Evolutionary conservation across 2,329 filamentous ascomycete species (phyloP).

Genomic region (Elsinoe arachidis): DNA sequence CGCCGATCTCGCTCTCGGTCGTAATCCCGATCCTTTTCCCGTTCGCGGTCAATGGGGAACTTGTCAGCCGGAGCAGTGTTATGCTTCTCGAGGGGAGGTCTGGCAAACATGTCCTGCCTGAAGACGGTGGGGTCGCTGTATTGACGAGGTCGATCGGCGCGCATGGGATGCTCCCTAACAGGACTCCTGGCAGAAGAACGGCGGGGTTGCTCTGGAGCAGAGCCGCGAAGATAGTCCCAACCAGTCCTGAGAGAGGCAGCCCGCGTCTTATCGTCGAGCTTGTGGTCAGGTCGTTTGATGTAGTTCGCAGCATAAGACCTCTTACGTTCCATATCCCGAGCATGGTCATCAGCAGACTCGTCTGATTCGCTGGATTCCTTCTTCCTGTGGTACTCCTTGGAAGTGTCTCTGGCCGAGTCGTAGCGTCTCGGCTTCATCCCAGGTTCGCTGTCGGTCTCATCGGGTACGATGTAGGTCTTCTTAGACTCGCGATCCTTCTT

Average conservation of each 20-base stretch:
- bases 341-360: constrained; percentile 14
- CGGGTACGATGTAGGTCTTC: constrained; percentile 28
- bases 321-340: constrained; percentile 17
- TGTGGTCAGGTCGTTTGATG: constrained; percentile 20
- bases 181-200: constrained; percentile 18
- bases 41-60: constrained; percentile 19
- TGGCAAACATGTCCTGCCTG: not conserved
- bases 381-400: constrained; percentile 17
- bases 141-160: constrained; percentile 20
- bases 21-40: constrained; percentile 9
- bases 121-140: constrained; percentile 17
- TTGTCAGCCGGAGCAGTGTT: constrained; percentile 24
- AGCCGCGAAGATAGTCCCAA: not conserved
- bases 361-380: constrained; percentile 10
- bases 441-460: constrained; percentile 24
- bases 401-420: constrained; percentile 25
- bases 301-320: constrained; percentile 17
- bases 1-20: constrained; percentile 13
- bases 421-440: constrained; percentile 23
- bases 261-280: constrained; percentile 14
- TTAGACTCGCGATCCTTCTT: constrained; percentile 32
- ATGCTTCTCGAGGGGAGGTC: constrained; percentile 10
- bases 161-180: constrained; percentile 26
- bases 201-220: not conserved
- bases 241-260: not conserved